These are phyloP conservation scores for Galerina sulciceps DNA, from an alignment of 768 basidiomycete species.

Conservation along the genomic window DNA sequence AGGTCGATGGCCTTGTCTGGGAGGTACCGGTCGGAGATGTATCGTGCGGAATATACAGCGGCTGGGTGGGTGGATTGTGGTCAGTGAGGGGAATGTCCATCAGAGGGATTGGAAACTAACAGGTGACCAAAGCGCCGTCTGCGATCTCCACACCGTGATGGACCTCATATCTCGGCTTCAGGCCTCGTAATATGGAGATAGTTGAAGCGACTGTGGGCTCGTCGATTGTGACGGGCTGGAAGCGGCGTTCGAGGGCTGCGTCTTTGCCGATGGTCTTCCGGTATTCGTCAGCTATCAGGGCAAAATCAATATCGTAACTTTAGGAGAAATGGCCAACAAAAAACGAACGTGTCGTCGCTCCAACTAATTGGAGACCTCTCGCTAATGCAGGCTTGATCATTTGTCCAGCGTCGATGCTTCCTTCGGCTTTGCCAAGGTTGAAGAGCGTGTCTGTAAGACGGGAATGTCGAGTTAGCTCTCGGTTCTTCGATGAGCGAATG, in stretches of 20 bases:
- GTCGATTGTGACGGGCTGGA: slow-evolving; percentile 88
- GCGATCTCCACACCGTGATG: slow-evolving; percentile 95
- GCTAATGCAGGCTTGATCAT: slow-evolving; percentile 95
- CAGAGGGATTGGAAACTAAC: slow-evolving; percentile 39
- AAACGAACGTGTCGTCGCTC: slow-evolving; percentile 83
- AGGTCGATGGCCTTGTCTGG: slow-evolving; percentile 94
- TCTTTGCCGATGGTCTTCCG: slow-evolving; percentile 92
- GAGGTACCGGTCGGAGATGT: slow-evolving; percentile 85
- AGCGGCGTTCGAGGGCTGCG: slow-evolving; percentile 87
- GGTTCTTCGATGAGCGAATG: not conserved
- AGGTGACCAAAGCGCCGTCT: slow-evolving; percentile 86
- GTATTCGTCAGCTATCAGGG: slow-evolving; percentile 77
- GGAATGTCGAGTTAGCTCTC: not conserved
- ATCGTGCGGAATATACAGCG: slow-evolving; percentile 82
- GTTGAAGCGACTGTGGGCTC: slow-evolving; percentile 88
- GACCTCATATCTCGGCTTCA: slow-evolving; percentile 85
- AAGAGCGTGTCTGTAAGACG: slow-evolving; percentile 66
- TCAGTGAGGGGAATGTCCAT: not conserved
- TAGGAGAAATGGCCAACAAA: not conserved
- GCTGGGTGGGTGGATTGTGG: slow-evolving; percentile 48
- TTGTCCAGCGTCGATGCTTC: slow-evolving; percentile 89
- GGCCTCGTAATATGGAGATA: slow-evolving; percentile 84
- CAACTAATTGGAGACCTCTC: slow-evolving; percentile 84
- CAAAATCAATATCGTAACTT: not conserved
- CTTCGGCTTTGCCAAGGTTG: slow-evolving; percentile 90